Base-by-base conservation (phyloP, 2,329 filamentous ascomycete genomes). In the Xylaria sp. region DNA sequence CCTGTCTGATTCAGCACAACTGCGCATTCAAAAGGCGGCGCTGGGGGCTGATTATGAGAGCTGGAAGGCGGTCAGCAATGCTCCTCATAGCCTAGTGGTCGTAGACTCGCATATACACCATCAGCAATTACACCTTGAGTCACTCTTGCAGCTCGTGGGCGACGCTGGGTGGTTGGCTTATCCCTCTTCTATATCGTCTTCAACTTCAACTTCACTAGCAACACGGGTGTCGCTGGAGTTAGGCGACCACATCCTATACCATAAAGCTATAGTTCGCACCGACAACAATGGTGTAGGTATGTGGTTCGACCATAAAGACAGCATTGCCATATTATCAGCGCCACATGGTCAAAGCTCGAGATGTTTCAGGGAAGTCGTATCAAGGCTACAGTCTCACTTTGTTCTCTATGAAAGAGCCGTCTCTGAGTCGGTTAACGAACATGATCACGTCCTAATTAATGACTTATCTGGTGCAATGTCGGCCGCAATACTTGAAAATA, bases 401-500 rank as follows among this genome's bases (percentile, higher is more conserved):
- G 2, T 2, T 0, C 29, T 60, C 5, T 5, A 40, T 3, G 40
- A 60, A 47, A 60, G 38, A 23, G 8, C 6, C 9, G 44, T 60
- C 8, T 38, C 41, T 3, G 52, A 47, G 27, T 57, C 49, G 17
- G n/a, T 7, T n/a, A n/a, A 21, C 5, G 29, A 19, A 19, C 41
- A 51, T 5, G 60, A 65, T 33, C 33, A 35, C 6, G 49, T 70
- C 10, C n/a, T 70, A 27, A 48, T 70, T 35, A 57, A 70, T 47
- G 68, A 70, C 43, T 64, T 60, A 9, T 49, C 37, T n/a, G 62
- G 58, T n/a, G 55, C 53, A 11, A 52, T 64, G 27, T 54, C 21
- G 29, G 33, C 29, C 19, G 56, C 41, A 4, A 60, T 60, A 15
- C 57, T 63, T 4, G 47, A 60, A 19, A 52, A 35, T 2, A 41